Evolutionary conservation across 2,329 filamentous ascomycete species (phyloP).

Genomic region (Acephala macrosclerotiorum): DNA sequence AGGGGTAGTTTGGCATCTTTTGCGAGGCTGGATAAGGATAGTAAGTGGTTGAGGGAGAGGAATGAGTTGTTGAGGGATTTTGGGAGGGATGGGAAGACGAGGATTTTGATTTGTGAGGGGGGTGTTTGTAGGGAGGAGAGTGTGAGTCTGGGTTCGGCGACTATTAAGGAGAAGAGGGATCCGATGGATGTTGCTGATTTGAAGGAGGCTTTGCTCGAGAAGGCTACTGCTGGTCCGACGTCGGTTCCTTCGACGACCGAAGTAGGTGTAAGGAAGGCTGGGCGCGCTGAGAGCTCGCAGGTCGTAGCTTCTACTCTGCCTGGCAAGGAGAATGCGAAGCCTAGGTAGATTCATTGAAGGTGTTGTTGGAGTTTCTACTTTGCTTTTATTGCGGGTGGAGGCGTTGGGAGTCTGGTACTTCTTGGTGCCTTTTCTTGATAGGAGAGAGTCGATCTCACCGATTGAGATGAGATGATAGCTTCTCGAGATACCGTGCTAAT

Average conservation of each 20-base stretch:
- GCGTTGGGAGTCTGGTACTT: slow-evolving; percentile 10
- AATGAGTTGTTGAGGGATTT: slow-evolving; percentile 51
- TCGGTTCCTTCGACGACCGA: background rate
- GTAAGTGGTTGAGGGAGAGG: slow-evolving; percentile 56
- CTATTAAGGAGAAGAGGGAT: slow-evolving; percentile 1
- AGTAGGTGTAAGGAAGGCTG: background rate
- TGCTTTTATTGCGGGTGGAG: background rate
- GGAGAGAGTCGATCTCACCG: too few relatives aligned
- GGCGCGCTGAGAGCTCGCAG: background rate
- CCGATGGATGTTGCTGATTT: slow-evolving; percentile 1
- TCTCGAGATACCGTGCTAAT: too few relatives aligned
- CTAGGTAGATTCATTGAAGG: background rate
- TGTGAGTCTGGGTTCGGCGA: background rate
- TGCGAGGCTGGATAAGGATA: slow-evolving; percentile 34
- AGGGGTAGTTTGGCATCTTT: slow-evolving; percentile 39
- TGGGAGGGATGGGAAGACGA: slow-evolving; percentile 46
- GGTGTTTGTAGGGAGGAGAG: slow-evolving; percentile 52
- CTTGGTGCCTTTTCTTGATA: background rate
- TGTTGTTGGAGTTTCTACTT: background rate
- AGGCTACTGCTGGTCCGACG: background rate
- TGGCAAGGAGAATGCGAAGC: background rate
- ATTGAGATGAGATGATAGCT: too few relatives aligned
- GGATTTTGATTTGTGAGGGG: slow-evolving; percentile 55
- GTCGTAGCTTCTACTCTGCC: background rate
- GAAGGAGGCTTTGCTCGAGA: background rate